phyloP scores from a whole-genome alignment of 2,329 filamentous ascomycete genomes.

The Fusarium cicatricum region DNA sequence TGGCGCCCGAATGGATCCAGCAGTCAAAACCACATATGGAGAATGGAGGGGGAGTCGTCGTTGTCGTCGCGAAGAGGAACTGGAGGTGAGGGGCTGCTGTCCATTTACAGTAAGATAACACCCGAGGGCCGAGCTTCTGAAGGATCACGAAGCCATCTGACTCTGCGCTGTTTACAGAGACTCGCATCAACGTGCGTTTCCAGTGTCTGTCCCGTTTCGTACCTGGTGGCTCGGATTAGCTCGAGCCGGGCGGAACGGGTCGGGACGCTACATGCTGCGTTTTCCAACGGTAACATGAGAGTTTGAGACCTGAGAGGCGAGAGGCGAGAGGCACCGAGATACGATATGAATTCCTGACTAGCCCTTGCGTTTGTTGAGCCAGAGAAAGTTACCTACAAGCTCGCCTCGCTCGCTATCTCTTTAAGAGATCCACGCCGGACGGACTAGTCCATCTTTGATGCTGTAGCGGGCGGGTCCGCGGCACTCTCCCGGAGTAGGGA shows the following conservation, averaged over 20 bases:
- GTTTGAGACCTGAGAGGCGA: slow-evolving; percentile 7
- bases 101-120: slow-evolving; percentile 8
- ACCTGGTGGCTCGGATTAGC: background rate
- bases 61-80: slow-evolving; percentile 4
- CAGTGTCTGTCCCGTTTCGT: background rate
- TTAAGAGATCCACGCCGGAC: slow-evolving; percentile 24
- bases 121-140: slow-evolving; percentile 18
- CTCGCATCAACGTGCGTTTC: background rate
- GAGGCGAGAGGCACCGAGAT: background rate
- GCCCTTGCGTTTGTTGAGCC: slow-evolving; percentile 15
- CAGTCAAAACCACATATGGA: slow-evolving; percentile 19
- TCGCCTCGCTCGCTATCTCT: background rate
- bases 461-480: slow-evolving; percentile 41
- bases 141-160: slow-evolving; percentile 7
- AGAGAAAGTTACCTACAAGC: slow-evolving; percentile 18
- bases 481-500: slow-evolving; percentile 40
- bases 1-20: slow-evolving; percentile 38
- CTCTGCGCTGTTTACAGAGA: background rate
- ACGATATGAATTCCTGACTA: slow-evolving; percentile 7
- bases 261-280: slow-evolving; percentile 1
- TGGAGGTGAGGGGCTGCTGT: slow-evolving; percentile 23
- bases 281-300: slow-evolving; percentile 4
- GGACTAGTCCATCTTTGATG: slow-evolving; percentile 18
- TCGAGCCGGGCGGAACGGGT: slow-evolving; percentile 8
- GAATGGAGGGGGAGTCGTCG: slow-evolving; percentile 19